phyloP scores from a whole-genome alignment of 306 rosid genomes.

The Albizia julibrissin region DNA sequence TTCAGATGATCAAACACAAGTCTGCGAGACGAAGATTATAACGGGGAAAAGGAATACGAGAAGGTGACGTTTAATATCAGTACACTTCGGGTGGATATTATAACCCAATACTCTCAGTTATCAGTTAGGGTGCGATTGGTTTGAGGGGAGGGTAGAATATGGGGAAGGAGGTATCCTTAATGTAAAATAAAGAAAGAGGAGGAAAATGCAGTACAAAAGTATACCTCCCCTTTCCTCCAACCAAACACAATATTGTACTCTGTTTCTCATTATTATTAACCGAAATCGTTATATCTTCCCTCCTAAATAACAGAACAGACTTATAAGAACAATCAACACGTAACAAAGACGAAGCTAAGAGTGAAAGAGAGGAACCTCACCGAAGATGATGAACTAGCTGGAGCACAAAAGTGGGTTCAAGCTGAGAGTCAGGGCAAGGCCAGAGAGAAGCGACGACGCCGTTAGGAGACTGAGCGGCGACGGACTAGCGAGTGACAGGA shows the following conservation, averaged over 20 bases:
- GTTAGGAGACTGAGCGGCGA: neutral
- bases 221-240: too few relatives aligned
- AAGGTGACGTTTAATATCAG: neutral
- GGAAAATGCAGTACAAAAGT: too few relatives aligned
- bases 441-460: neutral
- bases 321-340: neutral
- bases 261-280: neutral
- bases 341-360: neutral
- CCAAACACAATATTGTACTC: too few relatives aligned
- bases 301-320: neutral
- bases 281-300: neutral
- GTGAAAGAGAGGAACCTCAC: neutral
- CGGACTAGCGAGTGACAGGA: neutral
- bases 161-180: too few relatives aligned
- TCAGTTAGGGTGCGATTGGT: too few relatives aligned
- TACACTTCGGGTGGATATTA: neutral
- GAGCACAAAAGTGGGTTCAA: neutral
- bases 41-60: neutral
- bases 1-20: neutral
- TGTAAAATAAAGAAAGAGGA: too few relatives aligned
- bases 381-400: neutral
- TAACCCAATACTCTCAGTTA: neutral
- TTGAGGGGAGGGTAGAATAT: too few relatives aligned
- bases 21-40: neutral
- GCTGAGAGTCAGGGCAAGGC: neutral